Conservation (phyloP, 768 basidiomycete species). For the Russula dissimulans region DNA sequence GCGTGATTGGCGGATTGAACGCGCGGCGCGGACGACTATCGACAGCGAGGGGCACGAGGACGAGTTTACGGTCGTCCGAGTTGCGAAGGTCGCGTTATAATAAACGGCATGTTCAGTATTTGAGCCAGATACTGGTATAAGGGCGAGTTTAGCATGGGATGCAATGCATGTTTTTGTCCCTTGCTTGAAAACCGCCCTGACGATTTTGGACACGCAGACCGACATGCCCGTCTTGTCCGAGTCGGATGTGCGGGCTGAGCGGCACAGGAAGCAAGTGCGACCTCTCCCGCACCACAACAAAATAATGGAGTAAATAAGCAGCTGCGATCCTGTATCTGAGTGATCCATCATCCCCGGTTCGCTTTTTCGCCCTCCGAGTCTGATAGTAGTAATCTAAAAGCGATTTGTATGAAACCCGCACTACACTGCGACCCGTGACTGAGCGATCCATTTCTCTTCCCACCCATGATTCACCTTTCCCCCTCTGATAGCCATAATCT, state of each 20-base stretch:
- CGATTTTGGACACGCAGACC: constrained; percentile 31
- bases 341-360: too few species aligned
- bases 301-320: constrained; percentile 44
- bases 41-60: constrained; percentile 94
- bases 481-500: too few species aligned
- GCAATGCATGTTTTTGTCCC: constrained; percentile 42
- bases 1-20: constrained; percentile 93
- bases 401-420: too few species aligned
- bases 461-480: too few species aligned
- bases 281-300: constrained; percentile 60
- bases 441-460: too few species aligned
- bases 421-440: too few species aligned
- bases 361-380: constrained; percentile 23
- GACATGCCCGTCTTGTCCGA: constrained; percentile 80
- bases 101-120: constrained; percentile 98
- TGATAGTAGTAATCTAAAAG: too few species aligned
- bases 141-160: constrained; percentile 78
- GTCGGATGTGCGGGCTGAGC: constrained; percentile 78
- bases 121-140: constrained; percentile 93
- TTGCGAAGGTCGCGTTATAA: too few species aligned
- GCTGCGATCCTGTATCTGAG: too few species aligned
- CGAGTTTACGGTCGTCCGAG: too few species aligned
- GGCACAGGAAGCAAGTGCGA: constrained; percentile 61
- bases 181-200: too few species aligned
- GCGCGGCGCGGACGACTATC: constrained; percentile 86